Conservation (phyloP, 306 rosid species). For the Prunus campanulata region DNA sequence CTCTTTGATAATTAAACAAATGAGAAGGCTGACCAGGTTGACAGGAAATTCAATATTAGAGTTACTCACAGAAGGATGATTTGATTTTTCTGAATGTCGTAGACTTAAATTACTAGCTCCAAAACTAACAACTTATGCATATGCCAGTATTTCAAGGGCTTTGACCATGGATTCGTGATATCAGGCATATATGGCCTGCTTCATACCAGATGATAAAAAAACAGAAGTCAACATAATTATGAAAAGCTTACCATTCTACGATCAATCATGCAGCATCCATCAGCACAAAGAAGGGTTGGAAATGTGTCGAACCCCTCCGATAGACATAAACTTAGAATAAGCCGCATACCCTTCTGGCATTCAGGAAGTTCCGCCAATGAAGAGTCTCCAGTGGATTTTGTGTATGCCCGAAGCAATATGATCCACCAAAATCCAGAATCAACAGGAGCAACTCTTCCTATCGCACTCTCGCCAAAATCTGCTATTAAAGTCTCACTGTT, state of each 20-base stretch:
- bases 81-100: background rate
- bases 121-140: background rate
- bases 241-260: slow-evolving; percentile 83
- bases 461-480: slow-evolving; percentile 95
- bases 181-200: background rate
- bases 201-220: slow-evolving; percentile 2
- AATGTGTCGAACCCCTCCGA: slow-evolving; percentile 94
- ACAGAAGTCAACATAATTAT: slow-evolving; percentile 7
- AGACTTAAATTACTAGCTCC: background rate
- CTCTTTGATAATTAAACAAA: too few species aligned
- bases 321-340: slow-evolving; percentile 77
- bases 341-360: slow-evolving; percentile 95
- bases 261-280: slow-evolving; percentile 97
- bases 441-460: slow-evolving; percentile 98
- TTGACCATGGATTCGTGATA: background rate
- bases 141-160: background rate
- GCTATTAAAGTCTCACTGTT: slow-evolving; percentile 72
- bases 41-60: too few species aligned
- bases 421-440: slow-evolving; percentile 99
- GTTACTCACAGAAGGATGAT: background rate
- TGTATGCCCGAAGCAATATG: slow-evolving; percentile 87
- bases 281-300: slow-evolving; percentile 95
- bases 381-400: slow-evolving; percentile 82
- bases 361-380: slow-evolving; percentile 84
- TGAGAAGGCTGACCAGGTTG: too few species aligned